A percentile compares a stretch with the other conserved stretches of the same genome.
Evolutionary conservation across 2,329 filamentous ascomycete species (phyloP).

Genomic region (Beauveria caledonica): DNA sequence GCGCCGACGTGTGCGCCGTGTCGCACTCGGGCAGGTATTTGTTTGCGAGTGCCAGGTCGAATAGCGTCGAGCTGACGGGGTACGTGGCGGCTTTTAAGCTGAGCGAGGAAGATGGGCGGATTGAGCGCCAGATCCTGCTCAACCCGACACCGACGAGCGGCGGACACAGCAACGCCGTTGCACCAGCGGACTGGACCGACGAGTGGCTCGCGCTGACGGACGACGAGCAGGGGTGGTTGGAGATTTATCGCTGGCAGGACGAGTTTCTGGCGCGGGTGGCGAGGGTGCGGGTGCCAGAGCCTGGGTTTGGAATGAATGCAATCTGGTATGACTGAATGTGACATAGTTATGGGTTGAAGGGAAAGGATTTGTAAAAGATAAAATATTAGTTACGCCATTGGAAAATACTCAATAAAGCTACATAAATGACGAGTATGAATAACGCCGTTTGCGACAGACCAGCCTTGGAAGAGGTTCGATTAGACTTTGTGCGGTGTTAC

Average conservation of each 20-base stretch:
- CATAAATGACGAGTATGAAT: background rate
- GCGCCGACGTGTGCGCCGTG: conserved; percentile 74
- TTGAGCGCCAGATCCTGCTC: conserved; percentile 71
- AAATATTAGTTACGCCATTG: background rate
- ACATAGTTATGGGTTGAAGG: too few relatives aligned
- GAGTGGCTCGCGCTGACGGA: conserved; percentile 88
- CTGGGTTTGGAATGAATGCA: conserved; percentile 95
- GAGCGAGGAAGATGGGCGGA: conserved; percentile 51
- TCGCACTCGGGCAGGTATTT: conserved; percentile 64
- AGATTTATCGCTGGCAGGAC: conserved; percentile 81
- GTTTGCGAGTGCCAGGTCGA: conserved; percentile 77
- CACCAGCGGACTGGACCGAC: conserved; percentile 73
- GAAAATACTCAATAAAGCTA: background rate
- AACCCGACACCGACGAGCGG: conserved; percentile 82
- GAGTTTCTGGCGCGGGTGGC: conserved; percentile 74
- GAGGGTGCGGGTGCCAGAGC: conserved; percentile 67
- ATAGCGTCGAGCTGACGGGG: conserved; percentile 66
- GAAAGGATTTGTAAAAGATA: background rate
- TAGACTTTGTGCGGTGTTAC: background rate
- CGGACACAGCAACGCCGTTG: conserved; percentile 82
- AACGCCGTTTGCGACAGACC: background rate
- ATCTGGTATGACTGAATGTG: conserved; percentile 67
- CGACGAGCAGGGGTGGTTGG: conserved; percentile 78
- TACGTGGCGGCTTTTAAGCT: conserved; percentile 78
- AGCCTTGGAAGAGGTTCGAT: background rate